A percentile compares a stretch with the other conserved stretches of the same genome.
Conservation (phyloP, 495 filamentous ascomycete species). For the Talaromyces stipitatus region DNA sequence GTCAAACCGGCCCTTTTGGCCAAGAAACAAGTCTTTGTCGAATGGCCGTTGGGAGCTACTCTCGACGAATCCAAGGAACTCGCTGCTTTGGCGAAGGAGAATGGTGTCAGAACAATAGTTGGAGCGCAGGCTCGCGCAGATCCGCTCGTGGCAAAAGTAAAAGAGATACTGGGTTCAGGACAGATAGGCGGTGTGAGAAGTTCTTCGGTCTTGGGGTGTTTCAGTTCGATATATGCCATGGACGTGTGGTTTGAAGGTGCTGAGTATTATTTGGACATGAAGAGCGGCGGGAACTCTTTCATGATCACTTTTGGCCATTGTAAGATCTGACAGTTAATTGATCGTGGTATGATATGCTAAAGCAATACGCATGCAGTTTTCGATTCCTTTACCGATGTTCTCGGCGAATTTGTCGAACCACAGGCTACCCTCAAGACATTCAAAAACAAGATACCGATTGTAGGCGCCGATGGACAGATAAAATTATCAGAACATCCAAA, state of each 20-base stretch:
- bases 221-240: slow-evolving; percentile 22
- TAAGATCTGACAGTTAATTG: slow-evolving; percentile 13
- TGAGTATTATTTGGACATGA: slow-evolving; percentile 36
- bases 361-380: neutral
- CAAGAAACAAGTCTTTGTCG: slow-evolving; percentile 48
- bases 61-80: slow-evolving; percentile 30
- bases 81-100: slow-evolving; percentile 22
- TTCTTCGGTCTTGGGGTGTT: slow-evolving; percentile 34
- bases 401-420: neutral
- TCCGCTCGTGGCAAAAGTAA: slow-evolving; percentile 35
- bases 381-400: neutral
- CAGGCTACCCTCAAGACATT: neutral
- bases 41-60: slow-evolving; percentile 41
- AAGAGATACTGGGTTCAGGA: slow-evolving; percentile 35
- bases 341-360: neutral
- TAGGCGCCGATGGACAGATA: neutral
- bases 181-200: slow-evolving; percentile 48
- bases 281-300: slow-evolving; percentile 43
- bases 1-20: slow-evolving; percentile 35
- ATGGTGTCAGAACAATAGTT: slow-evolving; percentile 37
- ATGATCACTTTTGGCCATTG: slow-evolving; percentile 47
- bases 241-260: slow-evolving; percentile 20
- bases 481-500: neutral
- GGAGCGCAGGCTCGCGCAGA: slow-evolving; percentile 22
- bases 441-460: neutral